Evolutionary conservation across 192 early-diverging fungal species (phyloP).

Genomic region (Polychytrium aggregatum): DNA sequence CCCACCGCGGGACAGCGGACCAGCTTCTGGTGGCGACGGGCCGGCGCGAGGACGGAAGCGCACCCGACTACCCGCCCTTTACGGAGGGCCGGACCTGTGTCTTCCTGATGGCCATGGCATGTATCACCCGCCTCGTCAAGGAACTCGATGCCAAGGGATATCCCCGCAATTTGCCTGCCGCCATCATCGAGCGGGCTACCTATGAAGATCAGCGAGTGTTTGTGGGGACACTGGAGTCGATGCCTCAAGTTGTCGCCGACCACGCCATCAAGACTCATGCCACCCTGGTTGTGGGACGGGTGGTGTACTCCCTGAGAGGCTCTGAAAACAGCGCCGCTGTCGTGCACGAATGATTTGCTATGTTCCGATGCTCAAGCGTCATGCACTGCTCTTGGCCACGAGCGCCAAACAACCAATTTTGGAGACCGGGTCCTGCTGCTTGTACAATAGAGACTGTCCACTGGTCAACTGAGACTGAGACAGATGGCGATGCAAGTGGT

Average conservation of each 20-base stretch:
- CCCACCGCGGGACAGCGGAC: conserved; percentile 72
- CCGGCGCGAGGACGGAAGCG: conserved; percentile 51
- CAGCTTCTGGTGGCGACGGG: conserved; percentile 75
- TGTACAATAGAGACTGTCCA: no score
- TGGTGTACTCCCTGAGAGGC: no score
- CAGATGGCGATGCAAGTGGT: no score
- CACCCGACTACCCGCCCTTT: conserved; percentile 58
- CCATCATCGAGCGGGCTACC: conserved; percentile 71
- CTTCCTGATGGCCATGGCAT: conserved; percentile 74
- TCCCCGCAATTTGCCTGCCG: conserved; percentile 53
- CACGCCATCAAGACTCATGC: conserved; percentile 59
- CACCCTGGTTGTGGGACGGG: conserved; percentile 61
- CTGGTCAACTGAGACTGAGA: no score
- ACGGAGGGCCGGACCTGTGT: conserved; percentile 56
- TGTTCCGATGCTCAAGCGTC: no score
- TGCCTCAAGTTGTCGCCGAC: conserved; percentile 52
- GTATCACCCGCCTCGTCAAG: conserved; percentile 43
- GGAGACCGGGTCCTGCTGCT: no score
- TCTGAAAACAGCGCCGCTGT: no score
- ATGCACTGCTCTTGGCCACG: no score
- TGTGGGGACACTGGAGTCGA: conserved; percentile 39
- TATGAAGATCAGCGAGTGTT: conserved; percentile 63
- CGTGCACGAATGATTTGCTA: no score
- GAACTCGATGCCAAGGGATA: conserved; percentile 44
- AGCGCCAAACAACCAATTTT: no score